Percentiles rank a stretch among this genome's conserved stretches.
Conservation (phyloP, 805 yeast species). For the Wickerhamiella australiensis region DNA sequence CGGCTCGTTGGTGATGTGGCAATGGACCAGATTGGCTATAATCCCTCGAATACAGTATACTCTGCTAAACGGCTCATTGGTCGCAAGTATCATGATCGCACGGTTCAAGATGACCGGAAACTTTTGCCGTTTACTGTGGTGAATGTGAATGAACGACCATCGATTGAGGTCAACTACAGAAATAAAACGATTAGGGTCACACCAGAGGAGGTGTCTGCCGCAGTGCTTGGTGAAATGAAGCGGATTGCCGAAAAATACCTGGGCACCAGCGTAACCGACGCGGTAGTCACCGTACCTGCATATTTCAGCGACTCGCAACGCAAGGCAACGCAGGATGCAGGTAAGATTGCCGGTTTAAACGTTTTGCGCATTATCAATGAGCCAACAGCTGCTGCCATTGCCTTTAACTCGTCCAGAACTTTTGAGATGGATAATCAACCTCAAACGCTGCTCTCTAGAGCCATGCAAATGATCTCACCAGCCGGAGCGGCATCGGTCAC, state of each 20-base stretch:
- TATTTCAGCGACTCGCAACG: slow-evolving; percentile 89
- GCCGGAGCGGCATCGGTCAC: no score
- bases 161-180: slow-evolving; percentile 57
- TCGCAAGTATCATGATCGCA: slow-evolving; percentile 58
- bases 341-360: slow-evolving; percentile 80
- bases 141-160: slow-evolving; percentile 66
- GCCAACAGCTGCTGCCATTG: slow-evolving; percentile 97
- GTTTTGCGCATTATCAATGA: slow-evolving; percentile 82
- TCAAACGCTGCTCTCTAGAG: slow-evolving; percentile 57
- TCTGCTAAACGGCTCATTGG: slow-evolving; percentile 74
- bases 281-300: slow-evolving; percentile 36
- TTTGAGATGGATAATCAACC: no score
- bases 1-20: slow-evolving; percentile 96
- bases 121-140: slow-evolving; percentile 67
- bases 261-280: slow-evolving; percentile 67
- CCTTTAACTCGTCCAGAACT: slow-evolving; percentile 88
- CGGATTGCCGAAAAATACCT: slow-evolving; percentile 82
- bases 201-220: slow-evolving; percentile 87
- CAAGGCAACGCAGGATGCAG: slow-evolving; percentile 89
- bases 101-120: slow-evolving; percentile 69
- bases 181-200: slow-evolving; percentile 70
- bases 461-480: no score
- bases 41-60: slow-evolving; percentile 37
- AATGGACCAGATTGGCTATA: slow-evolving; percentile 95
- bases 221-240: slow-evolving; percentile 86